phyloP scores from a whole-genome alignment of 441 rosid species.

The Euphorbia corollata region DNA sequence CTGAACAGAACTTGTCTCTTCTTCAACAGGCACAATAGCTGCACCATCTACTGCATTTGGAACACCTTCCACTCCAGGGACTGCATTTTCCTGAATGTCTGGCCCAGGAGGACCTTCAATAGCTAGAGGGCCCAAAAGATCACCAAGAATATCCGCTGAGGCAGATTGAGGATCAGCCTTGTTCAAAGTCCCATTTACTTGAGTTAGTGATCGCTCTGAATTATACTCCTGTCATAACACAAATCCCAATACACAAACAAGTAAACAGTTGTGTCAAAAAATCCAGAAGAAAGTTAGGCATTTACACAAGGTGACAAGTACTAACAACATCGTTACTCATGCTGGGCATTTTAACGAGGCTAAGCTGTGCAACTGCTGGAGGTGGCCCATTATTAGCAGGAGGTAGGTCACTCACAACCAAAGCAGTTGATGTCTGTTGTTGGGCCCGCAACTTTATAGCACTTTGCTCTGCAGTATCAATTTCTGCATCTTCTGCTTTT shows the following conservation, averaged over 20 bases:
- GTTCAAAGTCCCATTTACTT: slow-evolving; percentile 54
- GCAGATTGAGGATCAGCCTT: slow-evolving; percentile 48
- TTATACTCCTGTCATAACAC: slow-evolving; percentile 40
- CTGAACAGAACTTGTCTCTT: slow-evolving; percentile 65
- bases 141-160: slow-evolving; percentile 72
- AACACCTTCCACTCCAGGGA: slow-evolving; percentile 41
- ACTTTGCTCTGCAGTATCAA: slow-evolving; percentile 96
- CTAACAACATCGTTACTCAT: slow-evolving; percentile 47
- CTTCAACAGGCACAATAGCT: slow-evolving; percentile 82
- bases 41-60: slow-evolving; percentile 55
- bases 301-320: slow-evolving; percentile 22
- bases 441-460: slow-evolving; percentile 90
- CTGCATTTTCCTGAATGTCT: slow-evolving; percentile 38
- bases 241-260: slow-evolving; percentile 25
- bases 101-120: slow-evolving; percentile 79
- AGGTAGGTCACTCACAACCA: slow-evolving; percentile 77
- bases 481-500: slow-evolving; percentile 77
- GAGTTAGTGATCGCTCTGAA: slow-evolving; percentile 37
- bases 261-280: slow-evolving; percentile 12
- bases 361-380: slow-evolving; percentile 37
- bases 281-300: background rate
- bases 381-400: slow-evolving; percentile 61
- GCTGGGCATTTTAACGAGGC: slow-evolving; percentile 68
- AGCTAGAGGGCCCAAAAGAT: slow-evolving; percentile 68
- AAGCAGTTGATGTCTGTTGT: slow-evolving; percentile 84